Evolutionary conservation across 2,329 filamentous ascomycete species (phyloP).

Genomic region (Emericellopsis atlantica): DNA sequence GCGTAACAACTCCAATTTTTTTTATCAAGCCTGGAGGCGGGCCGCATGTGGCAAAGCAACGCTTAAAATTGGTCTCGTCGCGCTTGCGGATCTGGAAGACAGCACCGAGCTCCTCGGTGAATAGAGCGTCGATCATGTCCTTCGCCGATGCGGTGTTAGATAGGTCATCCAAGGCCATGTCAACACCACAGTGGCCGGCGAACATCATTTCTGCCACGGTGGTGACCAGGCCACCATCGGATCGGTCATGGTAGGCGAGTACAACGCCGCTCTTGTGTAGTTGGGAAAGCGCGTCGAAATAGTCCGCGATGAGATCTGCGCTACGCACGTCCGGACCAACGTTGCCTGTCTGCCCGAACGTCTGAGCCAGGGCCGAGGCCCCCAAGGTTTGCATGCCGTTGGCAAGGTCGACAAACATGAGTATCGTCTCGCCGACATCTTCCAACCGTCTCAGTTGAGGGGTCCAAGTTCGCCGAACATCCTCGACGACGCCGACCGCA

Average conservation of each 20-base stretch:
- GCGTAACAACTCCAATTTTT: slow-evolving; percentile 69
- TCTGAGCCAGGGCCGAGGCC: slow-evolving; percentile 83
- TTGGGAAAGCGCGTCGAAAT: slow-evolving; percentile 71
- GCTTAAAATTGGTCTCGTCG: slow-evolving; percentile 74
- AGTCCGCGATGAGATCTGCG: slow-evolving; percentile 70
- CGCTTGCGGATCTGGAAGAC: slow-evolving; percentile 87
- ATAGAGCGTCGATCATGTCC: slow-evolving; percentile 63
- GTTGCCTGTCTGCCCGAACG: slow-evolving; percentile 74
- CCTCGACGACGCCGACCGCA: slow-evolving; percentile 73
- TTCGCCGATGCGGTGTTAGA: slow-evolving; percentile 48
- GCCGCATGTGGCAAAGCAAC: slow-evolving; percentile 83
- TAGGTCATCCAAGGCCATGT: slow-evolving; percentile 70
- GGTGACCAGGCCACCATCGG: slow-evolving; percentile 84
- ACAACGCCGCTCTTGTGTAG: slow-evolving; percentile 51
- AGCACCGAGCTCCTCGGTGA: slow-evolving; percentile 93
- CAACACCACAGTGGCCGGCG: slow-evolving; percentile 78
- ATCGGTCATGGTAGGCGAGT: slow-evolving; percentile 88
- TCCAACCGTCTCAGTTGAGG: slow-evolving; percentile 72
- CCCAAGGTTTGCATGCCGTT: slow-evolving; percentile 71
- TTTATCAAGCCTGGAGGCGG: slow-evolving; percentile 70
- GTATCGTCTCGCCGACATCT: slow-evolving; percentile 76
- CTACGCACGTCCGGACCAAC: slow-evolving; percentile 80
- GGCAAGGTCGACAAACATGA: slow-evolving; percentile 87
- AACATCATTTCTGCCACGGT: slow-evolving; percentile 97
- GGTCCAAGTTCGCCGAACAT: slow-evolving; percentile 84